phyloP scores from a whole-genome alignment of 78 protist genomes.

The Dictyostelium capitatum region DNA sequence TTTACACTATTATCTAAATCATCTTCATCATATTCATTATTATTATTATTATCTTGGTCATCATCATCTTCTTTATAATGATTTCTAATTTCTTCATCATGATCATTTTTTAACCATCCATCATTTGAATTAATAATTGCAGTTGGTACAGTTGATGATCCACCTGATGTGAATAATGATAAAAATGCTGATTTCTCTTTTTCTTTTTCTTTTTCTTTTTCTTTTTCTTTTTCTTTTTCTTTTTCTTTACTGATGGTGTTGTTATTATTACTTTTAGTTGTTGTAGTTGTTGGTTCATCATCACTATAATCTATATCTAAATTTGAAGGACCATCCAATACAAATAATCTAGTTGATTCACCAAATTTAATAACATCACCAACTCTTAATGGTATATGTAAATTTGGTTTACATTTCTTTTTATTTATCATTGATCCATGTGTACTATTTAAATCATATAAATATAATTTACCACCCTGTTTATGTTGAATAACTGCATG shows the following conservation, averaged over 20 bases:
- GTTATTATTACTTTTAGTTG: background rate
- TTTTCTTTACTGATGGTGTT: background rate
- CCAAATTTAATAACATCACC: slow-evolving; percentile 80
- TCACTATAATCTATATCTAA: background rate
- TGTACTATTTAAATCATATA: slow-evolving; percentile 71
- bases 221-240: background rate
- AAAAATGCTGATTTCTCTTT: slow-evolving; percentile 7
- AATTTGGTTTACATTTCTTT: slow-evolving; percentile 24
- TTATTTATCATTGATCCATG: slow-evolving; percentile 83
- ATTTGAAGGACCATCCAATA: slow-evolving; percentile 14
- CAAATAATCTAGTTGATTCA: slow-evolving; percentile 79
- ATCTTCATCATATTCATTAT: slow-evolving; percentile 17
- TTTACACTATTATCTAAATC: background rate
- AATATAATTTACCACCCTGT: slow-evolving; percentile 27
- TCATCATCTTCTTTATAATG: slow-evolving; percentile 30
- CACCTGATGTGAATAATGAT: background rate
- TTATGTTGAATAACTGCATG: slow-evolving; percentile 80
- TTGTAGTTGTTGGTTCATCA: background rate
- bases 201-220: background rate
- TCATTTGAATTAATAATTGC: background rate
- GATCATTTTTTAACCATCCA: slow-evolving; percentile 27
- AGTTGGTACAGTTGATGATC: background rate
- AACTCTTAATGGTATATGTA: slow-evolving; percentile 14
- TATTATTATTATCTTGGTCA: background rate
- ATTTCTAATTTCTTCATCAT: slow-evolving; percentile 33